Base-by-base conservation (phyloP, 164 flowering plant genomes). In the Echeveria elegans region DNA sequence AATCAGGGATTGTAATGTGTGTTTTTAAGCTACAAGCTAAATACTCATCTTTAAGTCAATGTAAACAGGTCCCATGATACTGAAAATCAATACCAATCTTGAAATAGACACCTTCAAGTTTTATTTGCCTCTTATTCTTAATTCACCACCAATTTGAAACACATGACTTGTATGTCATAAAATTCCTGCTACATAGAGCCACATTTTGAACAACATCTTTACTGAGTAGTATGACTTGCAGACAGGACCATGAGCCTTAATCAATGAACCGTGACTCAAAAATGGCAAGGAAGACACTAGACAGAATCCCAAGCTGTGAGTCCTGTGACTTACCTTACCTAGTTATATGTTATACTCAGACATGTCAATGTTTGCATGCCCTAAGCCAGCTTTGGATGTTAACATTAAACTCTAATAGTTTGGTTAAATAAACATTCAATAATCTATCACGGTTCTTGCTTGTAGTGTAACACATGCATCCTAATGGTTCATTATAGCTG, bases 41-140 rank as follows among this genome's bases (percentile, higher is more conserved):
- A n/a, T n/a, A n/a, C n/a, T n/a, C n/a, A n/a, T n/a, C n/a, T 56
- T 28, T 56, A 56, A 56, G 61, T 56, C 61, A 56, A 26, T 56
- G 61, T 26, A 56, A 56, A 56, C 31, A 56, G 61, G 61, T 56
- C 61, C 61, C 61, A 26, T 56, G 61, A 56, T 10, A 56, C 16
- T 52, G 5, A 52, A 23, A 28, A 52, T 52, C 58, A 52, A 23
- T 52, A 52, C 58, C 58, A 23, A 52, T 52, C 58, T 23, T 28
- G 32, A 56, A 56, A 24, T 56, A 28, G 32, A 56, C n/a, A n/a
- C 32, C 23, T 19, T 28, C 61, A 28, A 11, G n/a, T 26, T 24
- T 53, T 21, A 53, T 14, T 23, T 21, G 28, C 61, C 14, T 56
- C 32, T 56, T 56, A 12, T 56, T 28, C 61, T 56, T 18, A n/a